A percentile compares a stretch with the other conserved stretches of the same genome.
Evolutionary conservation across 2,329 filamentous ascomycete species (phyloP).

Genomic region (Emericellopsis atlantica): DNA sequence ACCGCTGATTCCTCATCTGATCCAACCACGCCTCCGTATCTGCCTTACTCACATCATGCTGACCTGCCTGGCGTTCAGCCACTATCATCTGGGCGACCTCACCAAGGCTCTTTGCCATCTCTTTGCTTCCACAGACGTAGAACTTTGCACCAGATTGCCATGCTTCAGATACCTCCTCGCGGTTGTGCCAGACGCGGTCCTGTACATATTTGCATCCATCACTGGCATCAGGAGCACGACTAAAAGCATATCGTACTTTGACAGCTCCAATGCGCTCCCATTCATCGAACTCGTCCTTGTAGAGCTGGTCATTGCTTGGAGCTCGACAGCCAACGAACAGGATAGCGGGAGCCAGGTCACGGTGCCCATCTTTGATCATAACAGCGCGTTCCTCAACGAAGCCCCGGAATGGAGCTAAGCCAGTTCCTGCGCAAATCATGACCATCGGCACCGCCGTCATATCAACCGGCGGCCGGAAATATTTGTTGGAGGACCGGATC

Average conservation of each 20-base stretch:
- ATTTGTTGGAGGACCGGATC: slow-evolving; percentile 17
- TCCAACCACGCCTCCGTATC: too few relatives aligned
- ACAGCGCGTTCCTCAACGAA: slow-evolving; percentile 47
- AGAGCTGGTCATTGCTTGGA: slow-evolving; percentile 44
- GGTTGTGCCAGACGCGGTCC: not conserved
- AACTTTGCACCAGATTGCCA: not conserved
- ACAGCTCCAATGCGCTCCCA: slow-evolving; percentile 53
- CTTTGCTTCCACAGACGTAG: not conserved
- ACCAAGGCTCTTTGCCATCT: too few relatives aligned
- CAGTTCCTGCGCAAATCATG: slow-evolving; percentile 17
- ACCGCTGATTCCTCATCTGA: too few relatives aligned
- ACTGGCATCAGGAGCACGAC: slow-evolving; percentile 9
- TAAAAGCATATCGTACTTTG: slow-evolving; percentile 44
- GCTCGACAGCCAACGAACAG: slow-evolving; percentile 53
- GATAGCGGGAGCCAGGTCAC: slow-evolving; percentile 45
- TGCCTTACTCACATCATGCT: too few relatives aligned
- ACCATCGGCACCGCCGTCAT: slow-evolving; percentile 19
- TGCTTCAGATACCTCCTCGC: not conserved
- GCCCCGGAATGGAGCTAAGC: slow-evolving; percentile 12
- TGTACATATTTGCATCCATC: not conserved
- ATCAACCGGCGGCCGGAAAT: slow-evolving; percentile 31
- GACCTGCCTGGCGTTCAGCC: too few relatives aligned
- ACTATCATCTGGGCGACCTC: too few relatives aligned
- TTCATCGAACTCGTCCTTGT: slow-evolving; percentile 39
- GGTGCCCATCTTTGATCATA: slow-evolving; percentile 30